Evolutionary conservation across 768 basidiomycete genomes (phyloP), one percentile per base, ranked within the genome.

Genomic region (Pulveroboletus sp.): DNA sequence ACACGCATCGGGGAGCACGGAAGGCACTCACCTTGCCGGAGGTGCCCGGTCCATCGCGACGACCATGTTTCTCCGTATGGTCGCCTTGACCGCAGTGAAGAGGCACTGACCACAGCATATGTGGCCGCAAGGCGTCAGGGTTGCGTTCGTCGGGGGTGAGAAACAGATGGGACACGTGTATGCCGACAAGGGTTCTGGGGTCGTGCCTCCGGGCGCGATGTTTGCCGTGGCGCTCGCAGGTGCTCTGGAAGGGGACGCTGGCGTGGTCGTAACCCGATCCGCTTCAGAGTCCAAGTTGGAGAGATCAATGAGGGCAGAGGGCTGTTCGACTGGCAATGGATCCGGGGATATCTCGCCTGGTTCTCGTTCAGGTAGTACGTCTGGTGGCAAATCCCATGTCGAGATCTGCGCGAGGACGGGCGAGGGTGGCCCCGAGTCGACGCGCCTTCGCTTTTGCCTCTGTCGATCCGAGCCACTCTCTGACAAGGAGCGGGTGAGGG

Each of bases 121-220:
- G 55, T 91, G 89, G 0, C 89, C 89, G 55, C 89, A 91, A 0
- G 85, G 86, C 0, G 87, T 89, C 39, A 91, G 63, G 1, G 86
- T 85, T 5, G 89, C 85, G 51, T 86, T 82, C 1, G 80, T 80
- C 1, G 87, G 87, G 1, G 85, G 77, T 34, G 74, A 82, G 72
- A 89, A 88, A 61, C 89, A 90, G 52, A 90, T 85, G 10, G 89
- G 89, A 60, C 89, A 89, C 0, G 77, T 79, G 62, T 88, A 89
- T n/a, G 74, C 68, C 0, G 83, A 75, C 14, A 87, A 73, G 1
- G 69, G 71, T 36, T 65, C 64, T 7, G 56, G 50, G 2, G 40
- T 7, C 1, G 55, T 22, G 1, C 49, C 24, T 9, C 44, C 39
- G 6, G 43, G 19, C 0, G 40, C 23, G 32, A 26, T 13, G 5